Evolutionary conservation across 2,329 filamentous ascomycete species (phyloP).

Genomic region (Acephala macrosclerotiorum): DNA sequence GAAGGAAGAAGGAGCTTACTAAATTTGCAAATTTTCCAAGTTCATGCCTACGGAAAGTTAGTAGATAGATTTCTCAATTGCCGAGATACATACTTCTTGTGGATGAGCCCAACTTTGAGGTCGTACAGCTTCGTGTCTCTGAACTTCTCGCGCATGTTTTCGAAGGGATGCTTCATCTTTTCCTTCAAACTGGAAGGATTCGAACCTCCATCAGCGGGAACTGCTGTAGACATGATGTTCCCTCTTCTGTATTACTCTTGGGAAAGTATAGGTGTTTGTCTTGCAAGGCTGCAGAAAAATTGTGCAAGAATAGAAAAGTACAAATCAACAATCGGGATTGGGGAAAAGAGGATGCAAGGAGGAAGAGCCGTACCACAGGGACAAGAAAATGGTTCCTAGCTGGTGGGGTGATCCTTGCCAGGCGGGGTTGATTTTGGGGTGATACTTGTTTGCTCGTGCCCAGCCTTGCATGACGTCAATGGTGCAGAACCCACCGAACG

Average conservation of each 20-base stretch:
- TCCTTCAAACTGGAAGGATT: constrained; percentile 43
- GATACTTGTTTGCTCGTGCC: background rate
- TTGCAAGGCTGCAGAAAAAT: background rate
- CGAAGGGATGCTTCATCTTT: constrained; percentile 58
- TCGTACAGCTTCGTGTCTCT: constrained; percentile 61
- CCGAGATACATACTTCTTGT: constrained; percentile 60
- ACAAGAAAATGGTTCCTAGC: constrained; percentile 1
- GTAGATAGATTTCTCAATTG: constrained; percentile 6
- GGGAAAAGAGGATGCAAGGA: background rate
- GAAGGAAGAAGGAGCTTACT: constrained; percentile 49
- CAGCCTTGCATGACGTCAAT: background rate
- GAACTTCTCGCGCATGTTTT: constrained; percentile 58
- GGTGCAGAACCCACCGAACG: background rate
- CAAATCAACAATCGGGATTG: background rate
- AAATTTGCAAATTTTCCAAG: constrained; percentile 70
- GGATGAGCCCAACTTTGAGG: constrained; percentile 61
- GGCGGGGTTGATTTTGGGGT: constrained; percentile 1
- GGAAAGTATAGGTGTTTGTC: background rate
- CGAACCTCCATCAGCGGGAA: constrained; percentile 39
- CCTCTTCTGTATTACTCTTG: background rate
- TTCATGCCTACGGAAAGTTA: constrained; percentile 53
- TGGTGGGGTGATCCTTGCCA: background rate
- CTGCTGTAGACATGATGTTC: constrained; percentile 37
- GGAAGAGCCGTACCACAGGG: background rate
- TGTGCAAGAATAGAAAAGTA: background rate